These are phyloP conservation scores for Boechera divaricarpa DNA, from an alignment of 345 rosid species.

Conservation along the genomic window DNA sequence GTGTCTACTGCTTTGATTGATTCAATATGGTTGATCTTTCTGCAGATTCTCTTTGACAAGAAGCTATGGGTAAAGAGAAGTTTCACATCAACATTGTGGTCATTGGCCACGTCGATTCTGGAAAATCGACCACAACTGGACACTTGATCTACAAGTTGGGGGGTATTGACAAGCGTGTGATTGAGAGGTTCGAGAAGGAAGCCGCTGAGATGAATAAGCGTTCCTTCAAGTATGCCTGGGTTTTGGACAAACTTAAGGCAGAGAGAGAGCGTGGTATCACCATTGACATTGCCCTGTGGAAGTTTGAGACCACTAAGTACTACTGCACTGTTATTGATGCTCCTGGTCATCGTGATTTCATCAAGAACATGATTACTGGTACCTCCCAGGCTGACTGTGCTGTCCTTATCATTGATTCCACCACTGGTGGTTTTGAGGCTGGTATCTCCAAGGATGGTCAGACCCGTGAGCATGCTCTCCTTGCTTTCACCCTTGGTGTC, in stretches of 20 bases:
- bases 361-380: conserved; percentile 88
- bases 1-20: background rate
- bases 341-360: conserved; percentile 83
- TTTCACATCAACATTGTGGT: conserved; percentile 79
- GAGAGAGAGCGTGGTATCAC: conserved; percentile 92
- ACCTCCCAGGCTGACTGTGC: conserved; percentile 91
- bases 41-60: conserved; percentile 11
- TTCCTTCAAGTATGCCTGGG: conserved; percentile 92
- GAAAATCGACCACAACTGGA: conserved; percentile 81
- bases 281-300: conserved; percentile 85
- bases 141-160: conserved; percentile 96
- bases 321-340: conserved; percentile 88
- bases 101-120: conserved; percentile 81
- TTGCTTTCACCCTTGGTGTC: conserved; percentile 96
- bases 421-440: conserved; percentile 88
- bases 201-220: conserved; percentile 95
- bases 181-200: conserved; percentile 87
- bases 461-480: conserved; percentile 87
- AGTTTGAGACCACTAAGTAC: conserved; percentile 81
- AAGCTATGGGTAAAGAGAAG: conserved; percentile 76
- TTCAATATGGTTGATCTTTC: background rate
- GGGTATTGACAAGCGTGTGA: conserved; percentile 92
- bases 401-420: conserved; percentile 75
- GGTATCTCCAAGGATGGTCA: conserved; percentile 92
- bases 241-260: conserved; percentile 83